Base-by-base conservation (phyloP, 768 basidiomycete genomes). In the Hysterangium stoloniferum region DNA sequence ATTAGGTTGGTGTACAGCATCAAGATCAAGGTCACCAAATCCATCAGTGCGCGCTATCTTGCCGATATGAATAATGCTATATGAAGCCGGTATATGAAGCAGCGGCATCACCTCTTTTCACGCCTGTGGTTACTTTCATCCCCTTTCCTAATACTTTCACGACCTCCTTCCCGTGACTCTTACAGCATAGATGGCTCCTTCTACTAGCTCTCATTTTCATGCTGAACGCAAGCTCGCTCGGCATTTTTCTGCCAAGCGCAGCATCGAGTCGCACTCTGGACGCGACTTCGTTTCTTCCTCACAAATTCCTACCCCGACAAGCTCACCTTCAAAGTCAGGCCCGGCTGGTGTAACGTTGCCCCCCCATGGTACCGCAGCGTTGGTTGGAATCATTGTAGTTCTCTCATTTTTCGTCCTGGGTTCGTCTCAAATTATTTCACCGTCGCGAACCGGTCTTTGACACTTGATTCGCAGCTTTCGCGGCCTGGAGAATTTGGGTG, bases 331-430 rank as follows among this genome's bases (percentile, higher is more conserved):
- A 28, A n/a, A 17, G 2, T 44, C 42, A 8, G 42, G 22, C 4
- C 42, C 42, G 6, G 19, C 42, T 25, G 44, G 29, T 32, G 29
- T 32, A 20, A 11, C 44, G 9, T 45, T 45, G 15, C 44, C 44
- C 17, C 44, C 44, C 12, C 27, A 29, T 13, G 44, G 44, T 7
- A 31, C 27, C 28, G 6, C 44, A 44, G 57, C 64, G 12, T 54
- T 65, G 22, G 48, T 58, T 13, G 61, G 56, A n/a, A 29, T 57
- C 9, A 52, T 61, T 28, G 48, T 54, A 20, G 42, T 57, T n/a
- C 19, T 71, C 3, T 66, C 70, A 55, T 43, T 42, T 51, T 56
- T 59, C 24, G 12, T 61, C 19, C 4, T 59, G 24, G 58, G 64
- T 64, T 22, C 17, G 62, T 38, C 19, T n/a, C 32, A 7, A 6